Evolutionary conservation across 352 stramenopile species (phyloP), one percentile per base, ranked within the genome.

Genomic region (Thraustochytrium striatum): DNA sequence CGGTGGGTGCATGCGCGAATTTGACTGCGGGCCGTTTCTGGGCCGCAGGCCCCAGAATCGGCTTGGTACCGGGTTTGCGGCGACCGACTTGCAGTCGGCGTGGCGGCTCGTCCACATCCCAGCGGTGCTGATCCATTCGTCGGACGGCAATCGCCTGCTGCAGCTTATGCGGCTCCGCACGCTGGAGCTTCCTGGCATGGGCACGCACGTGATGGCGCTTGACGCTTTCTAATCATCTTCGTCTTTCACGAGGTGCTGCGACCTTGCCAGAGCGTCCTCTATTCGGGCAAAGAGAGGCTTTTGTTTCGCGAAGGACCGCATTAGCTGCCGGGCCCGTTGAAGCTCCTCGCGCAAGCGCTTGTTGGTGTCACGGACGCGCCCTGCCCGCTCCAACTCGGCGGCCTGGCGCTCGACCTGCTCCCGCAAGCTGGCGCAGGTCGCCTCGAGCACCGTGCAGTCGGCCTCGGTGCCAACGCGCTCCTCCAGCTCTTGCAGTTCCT

Each of bases 251-350:
- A 13, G 5, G 5, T 47, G 5, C 5, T 47, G 5, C 13, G 0
- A 11, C n/a, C 58, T 13, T 69, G 58, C 11, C 30, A 25, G 41
- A 33, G 59, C 35, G 19, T 38, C 35, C 13, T 70, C 35, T 1
- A 70, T 70, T 5, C 59, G 59, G 25, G 50, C 59, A n/a, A 70
- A 70, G 36, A 70, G 41, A 0, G 59, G 59, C 1, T 70, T 70
- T 52, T 70, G 59, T 25, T 55, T 70, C 8, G 59, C 50, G 1
- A 70, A 33, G 25, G 59, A 33, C 25, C 59, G 59, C 8, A 70
- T n/a, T 21, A 70, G 59, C 8, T 38, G 59, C 9, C 41, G 36
- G 35, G 53, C 53, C 25, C 53, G 35, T 32, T 5, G 35, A 2
- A 55, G 13, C 25, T 70, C n/a, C n/a, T n/a, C n/a, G n/a, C n/a